These are phyloP conservation scores for Chytriomyces sp. DNA, from an alignment of 192 early-diverging fungal genomes.

Conservation along the genomic window DNA sequence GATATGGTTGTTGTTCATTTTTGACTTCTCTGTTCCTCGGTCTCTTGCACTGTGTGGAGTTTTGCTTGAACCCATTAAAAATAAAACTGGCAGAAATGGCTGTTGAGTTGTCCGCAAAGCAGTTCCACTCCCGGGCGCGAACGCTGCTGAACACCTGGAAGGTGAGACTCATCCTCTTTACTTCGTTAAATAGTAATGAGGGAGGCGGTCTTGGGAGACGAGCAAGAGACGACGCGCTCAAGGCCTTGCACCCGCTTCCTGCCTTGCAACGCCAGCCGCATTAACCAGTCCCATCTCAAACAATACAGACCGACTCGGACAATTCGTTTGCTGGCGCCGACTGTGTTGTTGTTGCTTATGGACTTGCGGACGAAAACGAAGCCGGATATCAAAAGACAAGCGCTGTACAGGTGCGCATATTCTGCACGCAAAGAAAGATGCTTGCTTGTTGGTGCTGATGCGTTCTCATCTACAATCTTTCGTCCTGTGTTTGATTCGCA, in stretches of 20 bases:
- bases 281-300: background rate
- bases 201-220: background rate
- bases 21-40: too few species aligned
- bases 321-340: constrained; percentile 9
- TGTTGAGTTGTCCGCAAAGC: constrained; percentile 18
- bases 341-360: constrained; percentile 24
- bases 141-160: constrained; percentile 9
- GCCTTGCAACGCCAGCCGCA: background rate
- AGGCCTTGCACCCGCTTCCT: background rate
- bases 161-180: background rate
- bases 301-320: constrained; percentile 13
- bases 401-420: constrained; percentile 53
- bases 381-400: constrained; percentile 75
- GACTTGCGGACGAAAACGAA: constrained; percentile 61
- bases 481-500: constrained; percentile 48
- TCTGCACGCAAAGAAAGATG: constrained; percentile 22
- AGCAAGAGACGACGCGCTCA: background rate
- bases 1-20: background rate
- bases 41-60: too few species aligned
- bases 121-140: constrained; percentile 27
- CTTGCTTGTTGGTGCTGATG: background rate
- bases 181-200: background rate
- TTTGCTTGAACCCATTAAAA: background rate
- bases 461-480: background rate
- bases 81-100: background rate